A percentile compares a stretch with the other conserved stretches of the same genome.
phyloP scores from a whole-genome alignment of 371 early-diverging fungal genomes.

The Mucor circinelloides region DNA sequence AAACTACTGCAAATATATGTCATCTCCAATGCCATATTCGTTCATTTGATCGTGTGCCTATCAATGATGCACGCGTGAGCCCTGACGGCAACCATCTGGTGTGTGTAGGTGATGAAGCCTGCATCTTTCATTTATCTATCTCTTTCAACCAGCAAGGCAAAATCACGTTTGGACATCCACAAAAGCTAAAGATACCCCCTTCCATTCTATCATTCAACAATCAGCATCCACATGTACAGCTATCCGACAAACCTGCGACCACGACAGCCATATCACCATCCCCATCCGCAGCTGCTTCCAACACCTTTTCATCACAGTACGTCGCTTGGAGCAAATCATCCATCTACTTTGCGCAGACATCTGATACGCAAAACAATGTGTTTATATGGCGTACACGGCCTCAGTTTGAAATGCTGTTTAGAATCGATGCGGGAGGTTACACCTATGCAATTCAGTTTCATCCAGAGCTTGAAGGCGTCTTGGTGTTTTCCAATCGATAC shows the following conservation, averaged over 20 bases:
- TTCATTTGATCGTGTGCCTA: conserved; percentile 44
- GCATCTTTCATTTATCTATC: conserved; percentile 21
- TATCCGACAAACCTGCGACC: background rate
- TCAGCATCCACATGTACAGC: background rate
- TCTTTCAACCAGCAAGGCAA: conserved; percentile 9
- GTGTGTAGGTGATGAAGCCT: conserved; percentile 56
- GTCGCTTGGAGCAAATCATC: conserved; percentile 60
- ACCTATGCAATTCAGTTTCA: conserved; percentile 60
- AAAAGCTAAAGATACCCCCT: conserved; percentile 9
- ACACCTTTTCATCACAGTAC: conserved; percentile 50
- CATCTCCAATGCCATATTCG: conserved; percentile 38
- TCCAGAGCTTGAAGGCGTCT: conserved; percentile 54
- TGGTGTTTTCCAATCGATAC: conserved; percentile 60
- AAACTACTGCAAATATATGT: conserved; percentile 7
- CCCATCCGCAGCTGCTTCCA: background rate
- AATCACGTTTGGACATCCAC: conserved; percentile 15
- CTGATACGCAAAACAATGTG: conserved; percentile 50
- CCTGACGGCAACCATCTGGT: conserved; percentile 53
- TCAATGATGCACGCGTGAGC: conserved; percentile 63
- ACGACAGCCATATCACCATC: background rate
- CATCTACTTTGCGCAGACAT: conserved; percentile 60
- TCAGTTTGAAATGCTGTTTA: conserved; percentile 32
- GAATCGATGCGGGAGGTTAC: conserved; percentile 56
- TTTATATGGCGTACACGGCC: conserved; percentile 56
- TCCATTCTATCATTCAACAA: background rate